These are phyloP conservation scores for Hemileccinum rubropunctum DNA, from an alignment of 768 basidiomycete species.

Conservation along the genomic window DNA sequence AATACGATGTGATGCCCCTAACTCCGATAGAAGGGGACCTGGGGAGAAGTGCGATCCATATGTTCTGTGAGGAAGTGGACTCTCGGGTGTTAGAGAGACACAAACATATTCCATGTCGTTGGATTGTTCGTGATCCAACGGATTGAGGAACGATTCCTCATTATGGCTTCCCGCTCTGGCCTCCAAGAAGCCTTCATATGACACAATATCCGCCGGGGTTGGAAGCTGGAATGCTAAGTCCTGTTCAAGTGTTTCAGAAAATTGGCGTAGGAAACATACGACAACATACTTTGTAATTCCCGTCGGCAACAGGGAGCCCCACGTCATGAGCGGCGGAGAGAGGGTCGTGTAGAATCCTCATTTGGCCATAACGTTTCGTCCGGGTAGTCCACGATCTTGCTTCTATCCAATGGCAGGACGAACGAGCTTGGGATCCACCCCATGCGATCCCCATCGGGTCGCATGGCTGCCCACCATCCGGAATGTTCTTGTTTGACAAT, in stretches of 20 bases:
- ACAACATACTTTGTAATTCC: constrained; percentile 15
- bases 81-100: constrained; percentile 33
- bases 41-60: not conserved
- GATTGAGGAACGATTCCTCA: constrained; percentile 7
- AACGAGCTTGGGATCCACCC: constrained; percentile 80
- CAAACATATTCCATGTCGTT: not conserved
- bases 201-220: constrained; percentile 19
- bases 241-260: constrained; percentile 14
- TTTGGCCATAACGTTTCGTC: constrained; percentile 43
- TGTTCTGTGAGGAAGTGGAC: constrained; percentile 17
- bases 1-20: not conserved
- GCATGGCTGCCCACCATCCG: constrained; percentile 83
- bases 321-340: constrained; percentile 17
- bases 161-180: not conserved
- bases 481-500: constrained; percentile 66
- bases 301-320: constrained; percentile 21
- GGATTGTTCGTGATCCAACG: constrained; percentile 7
- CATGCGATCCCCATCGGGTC: constrained; percentile 46
- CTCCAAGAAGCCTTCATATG: constrained; percentile 6
- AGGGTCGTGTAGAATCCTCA: constrained; percentile 3
- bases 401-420: constrained; percentile 47
- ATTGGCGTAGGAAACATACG: not conserved
- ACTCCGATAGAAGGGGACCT: not conserved
- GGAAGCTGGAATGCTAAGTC: constrained; percentile 13
- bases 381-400: constrained; percentile 40